A percentile compares a stretch with the other conserved stretches of the same genome.
phyloP scores from a whole-genome alignment of 2,329 filamentous ascomycete species.

The Cordyceps farinosa region DNA sequence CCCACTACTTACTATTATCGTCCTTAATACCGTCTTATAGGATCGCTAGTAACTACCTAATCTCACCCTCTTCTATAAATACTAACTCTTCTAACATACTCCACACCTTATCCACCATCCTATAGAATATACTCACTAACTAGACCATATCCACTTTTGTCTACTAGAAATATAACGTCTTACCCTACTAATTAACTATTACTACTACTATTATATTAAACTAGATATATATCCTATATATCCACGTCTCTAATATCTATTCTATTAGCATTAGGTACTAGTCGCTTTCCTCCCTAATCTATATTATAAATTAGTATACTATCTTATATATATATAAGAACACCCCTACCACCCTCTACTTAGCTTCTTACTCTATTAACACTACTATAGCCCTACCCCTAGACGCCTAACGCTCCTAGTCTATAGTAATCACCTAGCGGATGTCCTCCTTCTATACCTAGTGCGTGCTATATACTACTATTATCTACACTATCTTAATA shows the following conservation, averaged over 20 bases:
- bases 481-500: neutral
- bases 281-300: neutral
- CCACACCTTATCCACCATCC: neutral
- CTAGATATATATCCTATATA: neutral
- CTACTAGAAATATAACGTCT: neutral
- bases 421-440: no score
- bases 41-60: neutral
- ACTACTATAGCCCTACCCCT: no score
- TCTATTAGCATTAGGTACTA: neutral
- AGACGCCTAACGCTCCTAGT: no score
- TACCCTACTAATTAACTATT: neutral
- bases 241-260: constrained; percentile 4
- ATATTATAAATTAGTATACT: neutral
- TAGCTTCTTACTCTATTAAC: neutral
- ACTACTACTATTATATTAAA: neutral
- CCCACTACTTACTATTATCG: neutral
- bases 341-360: neutral
- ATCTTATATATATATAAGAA: no score
- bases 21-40: neutral
- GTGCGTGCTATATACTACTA: neutral
- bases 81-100: neutral
- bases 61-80: neutral
- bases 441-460: neutral
- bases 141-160: neutral
- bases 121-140: neutral